Evolutionary conservation across 768 basidiomycete genomes (phyloP).

Genomic region (Termitomyces heimii): DNA sequence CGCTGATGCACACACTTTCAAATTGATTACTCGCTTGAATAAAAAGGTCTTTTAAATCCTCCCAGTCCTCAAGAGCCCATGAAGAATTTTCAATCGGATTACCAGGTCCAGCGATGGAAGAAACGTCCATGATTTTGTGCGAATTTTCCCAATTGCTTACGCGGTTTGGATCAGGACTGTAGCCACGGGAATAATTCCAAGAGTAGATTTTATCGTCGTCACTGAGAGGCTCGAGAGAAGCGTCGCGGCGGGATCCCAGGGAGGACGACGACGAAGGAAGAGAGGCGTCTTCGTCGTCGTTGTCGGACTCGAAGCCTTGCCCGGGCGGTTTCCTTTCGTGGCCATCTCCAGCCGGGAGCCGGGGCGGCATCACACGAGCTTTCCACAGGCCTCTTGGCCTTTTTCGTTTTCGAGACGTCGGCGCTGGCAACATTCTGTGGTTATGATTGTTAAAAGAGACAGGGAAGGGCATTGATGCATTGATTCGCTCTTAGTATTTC

Average conservation of each 20-base stretch:
- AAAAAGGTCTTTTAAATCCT: slow-evolving; percentile 61
- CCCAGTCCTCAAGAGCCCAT: slow-evolving; percentile 52
- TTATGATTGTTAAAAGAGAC: slow-evolving; percentile 16
- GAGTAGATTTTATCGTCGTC: slow-evolving; percentile 20
- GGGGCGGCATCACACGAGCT: slow-evolving; percentile 31
- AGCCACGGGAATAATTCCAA: slow-evolving; percentile 29
- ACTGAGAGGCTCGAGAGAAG: slow-evolving; percentile 10
- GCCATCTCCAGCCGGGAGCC: slow-evolving; percentile 16
- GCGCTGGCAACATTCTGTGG: slow-evolving; percentile 12
- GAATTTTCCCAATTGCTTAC: slow-evolving; percentile 23
- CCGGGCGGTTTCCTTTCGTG: slow-evolving; percentile 16
- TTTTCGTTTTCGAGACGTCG: slow-evolving; percentile 17
- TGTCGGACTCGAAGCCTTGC: slow-evolving; percentile 3
- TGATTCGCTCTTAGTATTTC: slow-evolving; percentile 10
- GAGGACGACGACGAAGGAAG: slow-evolving; percentile 10
- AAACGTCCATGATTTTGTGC: slow-evolving; percentile 34
- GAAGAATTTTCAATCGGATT: slow-evolving; percentile 13
- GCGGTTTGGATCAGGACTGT: slow-evolving; percentile 20
- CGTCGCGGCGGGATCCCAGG: slow-evolving; percentile 4
- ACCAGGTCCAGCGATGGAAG: slow-evolving; percentile 26
- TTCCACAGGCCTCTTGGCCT: slow-evolving; percentile 41
- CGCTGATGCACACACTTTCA: slow-evolving; percentile 47
- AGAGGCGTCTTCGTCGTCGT: slow-evolving; percentile 18
- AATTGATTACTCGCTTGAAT: slow-evolving; percentile 49
- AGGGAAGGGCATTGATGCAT: slow-evolving; percentile 24